Evolutionary conservation across 2,329 filamentous ascomycete genomes (phyloP), one percentile per base, ranked within the genome.

Genomic region (Achaetomium macrosporum): DNA sequence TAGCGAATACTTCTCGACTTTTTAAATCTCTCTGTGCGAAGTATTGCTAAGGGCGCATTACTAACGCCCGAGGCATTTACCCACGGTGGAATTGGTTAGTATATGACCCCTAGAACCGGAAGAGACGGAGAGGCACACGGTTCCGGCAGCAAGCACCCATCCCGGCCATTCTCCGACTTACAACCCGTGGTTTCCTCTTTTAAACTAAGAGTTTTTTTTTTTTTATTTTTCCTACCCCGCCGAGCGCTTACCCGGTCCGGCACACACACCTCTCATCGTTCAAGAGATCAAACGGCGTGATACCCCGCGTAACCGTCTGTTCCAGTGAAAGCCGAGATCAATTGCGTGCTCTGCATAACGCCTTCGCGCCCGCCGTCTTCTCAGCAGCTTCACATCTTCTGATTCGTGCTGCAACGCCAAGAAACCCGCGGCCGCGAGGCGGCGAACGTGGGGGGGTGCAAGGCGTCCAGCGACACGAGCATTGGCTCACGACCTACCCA

Each of bases 301-400:
- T 33, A n/a, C 17, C 51, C 50, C 43, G 35, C 30, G 42, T 41
- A 48, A 41, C 42, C 46, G 25, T 30, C 36, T 44, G 49, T 50
- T 43, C 59, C 60, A 63, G 53, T 61, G 42, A 46, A 42, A 53
- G 40, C 47, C 30, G 13, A 35, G 51, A 35, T 43, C 54, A 57
- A 59, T 63, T 59, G 59, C 62, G 59, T 64, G 61, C 59, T 59
- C 39, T 59, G 40, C 46, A 61, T 61, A 54, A 60, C 61, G 59
- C 57, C 61, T 61, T 62, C 39, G 39, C 54, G 17, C 47, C 42
- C 20, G 25, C 52, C 25, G 29, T 35, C 53, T 40, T 15, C n/a
- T 50, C 35, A 29, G 48, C 50, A 30, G 17, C 53, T 19, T 45
- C 55, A 50, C 47, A 16, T 4, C 12, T 13, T 55, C 52, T 53